A percentile compares a stretch with the other conserved stretches of the same genome.
phyloP scores from a whole-genome alignment of 1,139 yeast genomes.

The Trichomonascaceae sp. region DNA sequence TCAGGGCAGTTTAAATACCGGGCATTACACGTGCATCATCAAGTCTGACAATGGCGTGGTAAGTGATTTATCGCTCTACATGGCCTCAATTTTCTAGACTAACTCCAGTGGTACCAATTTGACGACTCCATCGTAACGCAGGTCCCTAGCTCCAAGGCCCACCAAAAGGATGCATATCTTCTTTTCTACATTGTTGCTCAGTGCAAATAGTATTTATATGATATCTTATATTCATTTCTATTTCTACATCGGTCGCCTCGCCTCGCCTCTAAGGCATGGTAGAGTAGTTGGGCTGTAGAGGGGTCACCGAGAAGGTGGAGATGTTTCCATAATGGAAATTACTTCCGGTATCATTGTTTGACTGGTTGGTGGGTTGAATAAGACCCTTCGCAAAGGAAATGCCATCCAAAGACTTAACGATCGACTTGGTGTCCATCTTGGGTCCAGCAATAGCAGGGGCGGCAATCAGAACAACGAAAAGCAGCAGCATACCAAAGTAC shows the following conservation, averaged over 20 bases:
- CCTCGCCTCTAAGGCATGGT: conserved; percentile 16
- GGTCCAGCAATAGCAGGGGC: conserved; percentile 69
- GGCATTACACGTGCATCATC: conserved; percentile 77
- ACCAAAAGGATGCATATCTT: conserved; percentile 60
- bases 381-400: conserved; percentile 49
- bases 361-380: conserved; percentile 76
- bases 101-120: conserved; percentile 59
- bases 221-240: conserved; percentile 4
- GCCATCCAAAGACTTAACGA: conserved; percentile 10
- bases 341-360: conserved; percentile 61
- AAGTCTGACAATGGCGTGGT: conserved; percentile 46
- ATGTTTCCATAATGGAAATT: conserved; percentile 19
- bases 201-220: neutral
- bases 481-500: conserved; percentile 54
- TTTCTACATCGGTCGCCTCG: neutral
- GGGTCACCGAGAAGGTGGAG: conserved; percentile 21
- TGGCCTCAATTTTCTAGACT: conserved; percentile 1
- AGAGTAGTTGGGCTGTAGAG: conserved; percentile 13
- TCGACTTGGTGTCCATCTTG: conserved; percentile 13
- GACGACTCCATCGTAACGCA: conserved; percentile 80
- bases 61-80: conserved; percentile 1
- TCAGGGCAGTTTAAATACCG: conserved; percentile 85
- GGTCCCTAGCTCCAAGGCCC: conserved; percentile 51
- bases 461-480: conserved; percentile 66
- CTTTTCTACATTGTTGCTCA: conserved; percentile 56